These are phyloP conservation scores for Physcomitrellopsis africana DNA, from an alignment of 225 moss, liverwort and hornwort species.

Conservation along the genomic window DNA sequence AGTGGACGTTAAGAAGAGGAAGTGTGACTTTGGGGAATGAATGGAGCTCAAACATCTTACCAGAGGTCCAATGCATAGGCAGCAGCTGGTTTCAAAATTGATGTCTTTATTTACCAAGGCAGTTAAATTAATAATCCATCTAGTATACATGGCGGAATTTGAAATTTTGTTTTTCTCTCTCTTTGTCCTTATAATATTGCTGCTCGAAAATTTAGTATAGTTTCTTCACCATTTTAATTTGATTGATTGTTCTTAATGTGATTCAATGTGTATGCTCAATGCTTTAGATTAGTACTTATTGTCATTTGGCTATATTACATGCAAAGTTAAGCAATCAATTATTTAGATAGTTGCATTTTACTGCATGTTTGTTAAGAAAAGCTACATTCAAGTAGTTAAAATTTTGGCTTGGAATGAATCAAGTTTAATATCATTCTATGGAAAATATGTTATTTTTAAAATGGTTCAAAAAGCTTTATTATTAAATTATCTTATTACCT, in stretches of 20 bases:
- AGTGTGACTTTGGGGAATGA: constrained; percentile 28
- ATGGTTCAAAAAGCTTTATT: neutral
- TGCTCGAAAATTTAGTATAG: constrained; percentile 73
- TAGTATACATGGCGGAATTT: constrained; percentile 76
- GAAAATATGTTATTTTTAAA: neutral
- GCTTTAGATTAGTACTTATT: constrained; percentile 32
- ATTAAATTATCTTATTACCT: neutral
- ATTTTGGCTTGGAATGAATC: constrained; percentile 6
- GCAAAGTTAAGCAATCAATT: neutral
- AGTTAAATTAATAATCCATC: constrained; percentile 64
- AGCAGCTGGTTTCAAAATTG: constrained; percentile 51
- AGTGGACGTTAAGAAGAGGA: no score
- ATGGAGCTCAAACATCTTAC: constrained; percentile 18
- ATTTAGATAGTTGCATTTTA: neutral
- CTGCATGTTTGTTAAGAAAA: constrained; percentile 2
- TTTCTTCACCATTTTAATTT: neutral
- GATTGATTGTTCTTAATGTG: neutral
- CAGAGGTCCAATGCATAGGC: constrained; percentile 68
- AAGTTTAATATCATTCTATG: neutral
- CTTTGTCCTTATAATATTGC: constrained; percentile 65
- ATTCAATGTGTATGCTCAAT: constrained; percentile 1
- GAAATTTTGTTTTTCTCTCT: constrained; percentile 80
- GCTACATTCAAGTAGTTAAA: neutral
- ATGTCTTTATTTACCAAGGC: constrained; percentile 71
- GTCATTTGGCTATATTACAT: neutral